Evolutionary conservation across 495 filamentous ascomycete genomes (phyloP).

Genomic region (Halenospora varia): DNA sequence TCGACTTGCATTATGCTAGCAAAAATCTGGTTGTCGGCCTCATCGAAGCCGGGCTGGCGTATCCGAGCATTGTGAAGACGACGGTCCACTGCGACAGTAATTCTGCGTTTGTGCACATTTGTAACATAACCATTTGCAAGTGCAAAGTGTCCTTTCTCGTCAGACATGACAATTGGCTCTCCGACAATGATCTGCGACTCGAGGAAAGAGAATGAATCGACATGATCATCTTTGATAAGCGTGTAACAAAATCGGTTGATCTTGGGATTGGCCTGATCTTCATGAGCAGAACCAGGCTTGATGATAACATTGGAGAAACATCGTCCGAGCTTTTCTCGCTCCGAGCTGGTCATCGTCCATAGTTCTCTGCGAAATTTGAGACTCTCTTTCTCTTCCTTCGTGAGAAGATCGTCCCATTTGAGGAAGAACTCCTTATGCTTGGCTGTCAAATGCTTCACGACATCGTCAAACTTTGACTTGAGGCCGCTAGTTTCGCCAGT

Average conservation of each 20-base stretch:
- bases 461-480: conserved; percentile 68
- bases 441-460: conserved; percentile 68
- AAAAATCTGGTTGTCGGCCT: conserved; percentile 75
- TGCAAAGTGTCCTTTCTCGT: conserved; percentile 91
- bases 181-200: conserved; percentile 88
- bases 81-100: conserved; percentile 86
- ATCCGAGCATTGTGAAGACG: conserved; percentile 80
- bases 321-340: conserved; percentile 82
- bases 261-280: conserved; percentile 62
- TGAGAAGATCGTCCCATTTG: conserved; percentile 90
- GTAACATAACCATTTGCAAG: conserved; percentile 88
- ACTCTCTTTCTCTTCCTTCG: conserved; percentile 87
- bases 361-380: conserved; percentile 82
- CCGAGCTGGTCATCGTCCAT: conserved; percentile 89
- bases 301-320: conserved; percentile 64
- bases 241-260: conserved; percentile 90
- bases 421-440: conserved; percentile 77
- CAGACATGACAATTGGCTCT: conserved; percentile 94
- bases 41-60: conserved; percentile 69
- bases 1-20: conserved; percentile 85
- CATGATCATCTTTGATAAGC: conserved; percentile 61
- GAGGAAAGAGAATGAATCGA: conserved; percentile 67
- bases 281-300: conserved; percentile 66
- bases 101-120: conserved; percentile 62
- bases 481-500: conserved; percentile 74